phyloP scores from a whole-genome alignment of 768 basidiomycete species.

The Collybiopsis confluens region DNA sequence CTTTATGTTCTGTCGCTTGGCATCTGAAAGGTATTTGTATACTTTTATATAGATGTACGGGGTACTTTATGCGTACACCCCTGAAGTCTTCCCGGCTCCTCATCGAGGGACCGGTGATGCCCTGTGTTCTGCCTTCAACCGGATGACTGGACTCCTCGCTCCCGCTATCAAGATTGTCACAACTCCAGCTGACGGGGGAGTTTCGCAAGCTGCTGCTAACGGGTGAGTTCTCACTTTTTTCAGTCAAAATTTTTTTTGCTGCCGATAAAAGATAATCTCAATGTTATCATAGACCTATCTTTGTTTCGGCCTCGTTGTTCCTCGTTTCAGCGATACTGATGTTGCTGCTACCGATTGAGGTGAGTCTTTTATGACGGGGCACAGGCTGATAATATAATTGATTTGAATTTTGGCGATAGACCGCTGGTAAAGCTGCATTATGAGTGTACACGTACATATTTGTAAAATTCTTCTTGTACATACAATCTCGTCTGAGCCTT shows the following conservation, averaged over 20 bases:
- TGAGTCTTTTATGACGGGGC: conserved; percentile 10
- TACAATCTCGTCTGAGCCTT: no score
- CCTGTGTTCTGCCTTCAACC: conserved; percentile 43
- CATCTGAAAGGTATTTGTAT: conserved; percentile 7
- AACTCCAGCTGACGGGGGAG: conserved; percentile 25
- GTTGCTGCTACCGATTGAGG: conserved; percentile 46
- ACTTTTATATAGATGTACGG: conserved; percentile 39
- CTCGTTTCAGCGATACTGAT: conserved; percentile 35
- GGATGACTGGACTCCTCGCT: conserved; percentile 42
- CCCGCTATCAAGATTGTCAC: conserved; percentile 47
- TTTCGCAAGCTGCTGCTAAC: conserved; percentile 28
- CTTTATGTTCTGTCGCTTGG: neutral
- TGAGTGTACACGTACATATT: conserved; percentile 12
- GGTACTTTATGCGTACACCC: conserved; percentile 53
- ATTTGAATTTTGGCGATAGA: conserved; percentile 12
- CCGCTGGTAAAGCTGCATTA: conserved; percentile 30
- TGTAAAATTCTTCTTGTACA: no score
- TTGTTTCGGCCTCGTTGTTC: conserved; percentile 43
- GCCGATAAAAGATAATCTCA: neutral
- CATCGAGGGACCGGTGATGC: conserved; percentile 55
- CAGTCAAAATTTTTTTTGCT: neutral
- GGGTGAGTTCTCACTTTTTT: conserved; percentile 20
- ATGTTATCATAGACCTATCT: conserved; percentile 35
- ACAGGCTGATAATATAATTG: no score
- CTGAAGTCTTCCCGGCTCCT: conserved; percentile 55